phyloP scores from a whole-genome alignment of 83 land plant species.

The Thuja plicata region DNA sequence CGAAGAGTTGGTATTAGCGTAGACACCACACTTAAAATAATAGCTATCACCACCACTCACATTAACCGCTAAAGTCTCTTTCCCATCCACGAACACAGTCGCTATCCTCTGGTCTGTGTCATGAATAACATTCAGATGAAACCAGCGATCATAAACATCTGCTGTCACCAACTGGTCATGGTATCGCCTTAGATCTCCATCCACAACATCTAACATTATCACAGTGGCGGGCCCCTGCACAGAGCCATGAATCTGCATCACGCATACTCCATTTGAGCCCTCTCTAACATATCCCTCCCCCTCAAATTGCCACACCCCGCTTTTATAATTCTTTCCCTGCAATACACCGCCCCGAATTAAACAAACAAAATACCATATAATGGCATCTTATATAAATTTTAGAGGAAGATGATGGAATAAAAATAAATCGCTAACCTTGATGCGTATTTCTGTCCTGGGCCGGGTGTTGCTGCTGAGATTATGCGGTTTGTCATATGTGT shows the following conservation, averaged over 20 bases:
- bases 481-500: too few species aligned
- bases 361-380: too few species aligned
- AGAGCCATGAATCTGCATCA: conserved; percentile 26
- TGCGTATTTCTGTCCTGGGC: too few species aligned
- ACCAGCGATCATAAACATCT: conserved; percentile 24
- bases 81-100: conserved; percentile 6
- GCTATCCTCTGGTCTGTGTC: conserved; percentile 21
- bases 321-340: too few species aligned
- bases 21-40: conserved; percentile 38
- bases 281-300: background rate
- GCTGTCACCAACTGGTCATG: conserved; percentile 4
- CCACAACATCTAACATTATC: conserved; percentile 19
- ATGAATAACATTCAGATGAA: conserved; percentile 25
- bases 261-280: conserved; percentile 24
- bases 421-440: too few species aligned
- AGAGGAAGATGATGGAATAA: too few species aligned
- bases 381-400: too few species aligned
- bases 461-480: too few species aligned
- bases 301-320: too few species aligned
- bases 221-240: conserved; percentile 17
- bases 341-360: too few species aligned
- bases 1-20: conserved; percentile 20
- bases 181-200: conserved; percentile 25
- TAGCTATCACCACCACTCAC: conserved; percentile 22
- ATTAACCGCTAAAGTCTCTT: conserved; percentile 12